A percentile compares a stretch with the other conserved stretches of the same genome.
Conservation (phyloP, 176 grass and related monocot genomes). For the Juncus inflexus region DNA sequence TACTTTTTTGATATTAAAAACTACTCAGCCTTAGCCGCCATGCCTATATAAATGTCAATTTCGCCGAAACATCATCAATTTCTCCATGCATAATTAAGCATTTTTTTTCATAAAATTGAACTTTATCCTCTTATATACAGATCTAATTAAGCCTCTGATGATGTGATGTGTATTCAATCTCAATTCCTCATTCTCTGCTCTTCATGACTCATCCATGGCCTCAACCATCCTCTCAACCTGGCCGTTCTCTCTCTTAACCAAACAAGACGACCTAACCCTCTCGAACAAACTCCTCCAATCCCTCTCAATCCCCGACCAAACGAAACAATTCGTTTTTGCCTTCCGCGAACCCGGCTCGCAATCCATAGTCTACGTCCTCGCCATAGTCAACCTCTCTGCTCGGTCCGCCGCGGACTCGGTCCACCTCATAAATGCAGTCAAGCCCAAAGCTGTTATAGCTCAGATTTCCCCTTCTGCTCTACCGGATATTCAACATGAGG, state of each 20-base stretch:
- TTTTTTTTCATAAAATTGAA: neutral
- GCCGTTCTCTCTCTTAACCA: slow-evolving; percentile 62
- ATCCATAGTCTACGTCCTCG: slow-evolving; percentile 72
- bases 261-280: slow-evolving; percentile 58
- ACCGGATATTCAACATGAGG: slow-evolving; percentile 61
- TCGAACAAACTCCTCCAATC: slow-evolving; percentile 48
- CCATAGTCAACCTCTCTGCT: slow-evolving; percentile 71
- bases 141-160: neutral
- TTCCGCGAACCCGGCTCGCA: slow-evolving; percentile 51
- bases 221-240: slow-evolving; percentile 54
- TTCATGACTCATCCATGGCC: slow-evolving; percentile 51
- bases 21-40: too few species aligned
- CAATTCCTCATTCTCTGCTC: neutral
- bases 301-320: slow-evolving; percentile 71
- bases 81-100: too few species aligned
- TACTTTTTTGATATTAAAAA: too few species aligned
- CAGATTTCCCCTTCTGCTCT: slow-evolving; percentile 58
- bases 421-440: slow-evolving; percentile 64
- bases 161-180: slow-evolving; percentile 7
- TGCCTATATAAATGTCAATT: too few species aligned
- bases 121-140: slow-evolving; percentile 6
- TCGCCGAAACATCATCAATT: too few species aligned
- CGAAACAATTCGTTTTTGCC: slow-evolving; percentile 90
- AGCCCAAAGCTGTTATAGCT: slow-evolving; percentile 60
- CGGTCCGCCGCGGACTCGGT: slow-evolving; percentile 72